Base-by-base conservation (phyloP, 495 filamentous ascomycete species). In the Cercophora scortea region DNA sequence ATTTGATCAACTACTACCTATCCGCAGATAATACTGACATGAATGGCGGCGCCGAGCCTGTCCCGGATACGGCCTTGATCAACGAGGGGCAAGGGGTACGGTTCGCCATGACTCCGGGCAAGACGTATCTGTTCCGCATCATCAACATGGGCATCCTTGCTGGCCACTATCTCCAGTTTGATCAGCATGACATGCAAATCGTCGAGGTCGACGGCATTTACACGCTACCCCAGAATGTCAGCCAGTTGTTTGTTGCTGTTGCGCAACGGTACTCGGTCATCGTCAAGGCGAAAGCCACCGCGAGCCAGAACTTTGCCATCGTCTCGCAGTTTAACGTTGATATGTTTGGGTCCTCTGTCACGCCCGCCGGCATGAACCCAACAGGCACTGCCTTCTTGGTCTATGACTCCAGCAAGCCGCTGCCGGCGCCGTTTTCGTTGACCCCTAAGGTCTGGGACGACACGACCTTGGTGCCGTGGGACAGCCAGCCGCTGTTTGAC, bases 71-170 rank as follows among this genome's bases (percentile, higher is more conserved):
- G 6, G 71, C 73, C 4, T 55, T 84, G 33, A 78, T 88, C 58
- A 86, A 87, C 54, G 84, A 81, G 32, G 81, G 61, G 65, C 42
- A 66, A 68, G 59, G 64, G 74, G 62, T 56, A 67, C 45, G 57
- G 36, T 50, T 55, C 10, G 41, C 49, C 32, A 53, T 18, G 71
- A 68, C 42, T 77, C 80, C 49, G 9, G 51, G 47, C 40, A 69
- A 83, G 59, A 88, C 83, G 0, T 87, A 88, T 56, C 65, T 86
- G 15, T 65, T 90, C 50, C 78, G 79, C 13, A 69, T 90, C 49
- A 72, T 85, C 58, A 87, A 85, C 58, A 78, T 86, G 35, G 80
- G 69, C 11, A 78, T 78, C 2, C 79, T 83, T 51, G 74, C 72
- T 0, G 69, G 65, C 51, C 68, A 75, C 34, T 68, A 79, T 56